These are phyloP conservation scores for Astrothelium subdiscretum DNA, from an alignment of 495 filamentous ascomycete genomes.

Conservation along the genomic window DNA sequence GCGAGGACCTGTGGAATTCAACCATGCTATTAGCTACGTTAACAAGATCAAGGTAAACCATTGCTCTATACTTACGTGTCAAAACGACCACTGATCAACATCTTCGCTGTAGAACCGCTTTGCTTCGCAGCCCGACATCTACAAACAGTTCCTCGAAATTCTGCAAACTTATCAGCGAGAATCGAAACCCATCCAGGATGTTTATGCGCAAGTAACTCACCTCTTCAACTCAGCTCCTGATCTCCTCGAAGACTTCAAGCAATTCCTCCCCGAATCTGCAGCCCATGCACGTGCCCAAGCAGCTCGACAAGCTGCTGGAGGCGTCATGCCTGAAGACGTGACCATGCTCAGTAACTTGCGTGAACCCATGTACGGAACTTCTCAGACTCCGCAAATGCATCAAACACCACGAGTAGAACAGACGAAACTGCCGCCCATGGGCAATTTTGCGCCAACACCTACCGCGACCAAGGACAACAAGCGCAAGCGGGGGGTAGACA, in stretches of 20 bases:
- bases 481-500: slow-evolving; percentile 48
- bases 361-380: slow-evolving; percentile 34
- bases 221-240: slow-evolving; percentile 92
- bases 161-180: slow-evolving; percentile 97
- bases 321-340: slow-evolving; percentile 40
- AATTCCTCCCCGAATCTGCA: slow-evolving; percentile 94
- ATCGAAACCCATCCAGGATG: slow-evolving; percentile 96
- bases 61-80: slow-evolving; percentile 11
- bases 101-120: slow-evolving; percentile 65
- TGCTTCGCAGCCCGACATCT: slow-evolving; percentile 87
- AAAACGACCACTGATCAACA: slow-evolving; percentile 8
- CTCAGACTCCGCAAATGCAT: slow-evolving; percentile 29
- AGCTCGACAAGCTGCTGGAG: slow-evolving; percentile 43
- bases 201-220: slow-evolving; percentile 92
- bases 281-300: slow-evolving; percentile 71
- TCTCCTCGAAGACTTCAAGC: slow-evolving; percentile 96
- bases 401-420: slow-evolving; percentile 28
- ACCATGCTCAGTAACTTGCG: slow-evolving; percentile 50
- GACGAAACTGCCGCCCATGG: slow-evolving; percentile 64
- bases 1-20: slow-evolving; percentile 94
- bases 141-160: slow-evolving; percentile 98
- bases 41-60: slow-evolving; percentile 99
- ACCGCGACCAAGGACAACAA: slow-evolving; percentile 74
- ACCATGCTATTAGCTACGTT: slow-evolving; percentile 98
- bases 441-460: slow-evolving; percentile 78